A percentile compares a stretch with the other conserved stretches of the same genome.
phyloP scores from a whole-genome alignment of 163 green algal genomes.

The Chloromonas sp. region DNA sequence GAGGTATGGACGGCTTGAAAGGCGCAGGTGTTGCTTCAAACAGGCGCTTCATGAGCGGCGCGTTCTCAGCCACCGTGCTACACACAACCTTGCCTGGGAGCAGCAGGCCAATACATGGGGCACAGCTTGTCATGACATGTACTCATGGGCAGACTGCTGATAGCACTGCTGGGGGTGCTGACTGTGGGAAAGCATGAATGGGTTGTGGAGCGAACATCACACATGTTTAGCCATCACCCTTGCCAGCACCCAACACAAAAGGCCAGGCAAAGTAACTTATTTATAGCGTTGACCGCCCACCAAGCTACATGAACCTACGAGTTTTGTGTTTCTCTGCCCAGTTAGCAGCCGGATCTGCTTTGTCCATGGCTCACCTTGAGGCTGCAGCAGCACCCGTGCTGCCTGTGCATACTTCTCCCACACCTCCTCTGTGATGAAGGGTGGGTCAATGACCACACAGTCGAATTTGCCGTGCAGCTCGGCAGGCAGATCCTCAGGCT shows the following conservation, averaged over 20 bases:
- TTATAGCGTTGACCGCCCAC: no score
- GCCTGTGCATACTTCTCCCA: constrained; percentile 60
- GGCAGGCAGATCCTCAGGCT: constrained; percentile 40
- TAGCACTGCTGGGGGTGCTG: no score
- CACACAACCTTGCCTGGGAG: constrained; percentile 38
- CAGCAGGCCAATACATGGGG: background rate
- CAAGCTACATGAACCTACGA: no score
- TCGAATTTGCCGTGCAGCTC: constrained; percentile 58
- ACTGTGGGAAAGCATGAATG: no score
- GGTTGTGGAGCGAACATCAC: no score
- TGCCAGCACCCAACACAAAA: no score
- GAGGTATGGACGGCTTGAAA: constrained; percentile 51
- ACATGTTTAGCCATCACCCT: no score
- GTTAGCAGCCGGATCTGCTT: no score
- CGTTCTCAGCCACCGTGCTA: constrained; percentile 54
- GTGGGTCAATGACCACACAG: constrained; percentile 66
- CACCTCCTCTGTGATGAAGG: constrained; percentile 69
- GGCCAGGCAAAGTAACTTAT: no score
- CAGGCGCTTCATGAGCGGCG: constrained; percentile 29
- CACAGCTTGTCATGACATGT: no score
- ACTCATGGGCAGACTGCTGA: no score
- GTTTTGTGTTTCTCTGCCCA: no score
- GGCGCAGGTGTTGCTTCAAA: constrained; percentile 13
- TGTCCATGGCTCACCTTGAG: constrained; percentile 9
- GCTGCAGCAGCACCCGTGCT: constrained; percentile 45